Evolutionary conservation across 371 early-diverging fungal species (phyloP), one percentile per base, ranked within the genome.

Genomic region (Capillidium rhysosporum): DNA sequence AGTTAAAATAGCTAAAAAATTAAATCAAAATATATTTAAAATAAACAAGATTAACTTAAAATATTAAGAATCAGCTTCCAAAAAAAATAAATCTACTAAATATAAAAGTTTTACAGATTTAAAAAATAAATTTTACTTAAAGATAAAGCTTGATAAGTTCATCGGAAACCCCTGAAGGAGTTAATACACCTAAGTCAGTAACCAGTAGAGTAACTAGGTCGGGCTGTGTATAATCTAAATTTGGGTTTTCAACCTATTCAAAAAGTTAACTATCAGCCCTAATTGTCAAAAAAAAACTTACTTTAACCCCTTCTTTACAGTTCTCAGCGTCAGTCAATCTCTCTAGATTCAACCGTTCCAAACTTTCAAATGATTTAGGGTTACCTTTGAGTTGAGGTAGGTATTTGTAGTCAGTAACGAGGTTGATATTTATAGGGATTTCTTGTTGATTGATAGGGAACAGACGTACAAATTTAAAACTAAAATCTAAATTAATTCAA

Each of bases 211-310:
- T 84, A 47, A 96, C 84, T 63, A 84, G 85, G 56, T 80, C 75
- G 16, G 97, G 95, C 26, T 95, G 95, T 14, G 97, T 94, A 65
- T 93, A 94, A 65, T 97, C 97, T 8, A 93, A 84, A 41, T 73
- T 68, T 0, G 90, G 91, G 63, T 88, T 84, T 16, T 72, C 72
- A 3, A 64, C 57, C 48, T 60, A 60, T 43, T 24, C 40, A 20
- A 41, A 1, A 8, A 55, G 40, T 4, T 7, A 38, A 18, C 24
- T 57, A 12, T 20, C n/a, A 0, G 4, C 14, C 44, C 12, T 12
- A 34, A 34, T 34, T 34, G 34, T 4, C 34, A 7, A 7, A 34
- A 7, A 7, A 34, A 34, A 14, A 46, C 16, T 45, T 46, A 55
- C 59, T 51, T 49, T 54, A 30, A 48, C 48, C 38, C 55, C 31